A percentile compares a stretch with the other conserved stretches of the same genome.
These are phyloP conservation scores for Hericium alpestre DNA, from an alignment of 768 basidiomycete species.

Conservation along the genomic window DNA sequence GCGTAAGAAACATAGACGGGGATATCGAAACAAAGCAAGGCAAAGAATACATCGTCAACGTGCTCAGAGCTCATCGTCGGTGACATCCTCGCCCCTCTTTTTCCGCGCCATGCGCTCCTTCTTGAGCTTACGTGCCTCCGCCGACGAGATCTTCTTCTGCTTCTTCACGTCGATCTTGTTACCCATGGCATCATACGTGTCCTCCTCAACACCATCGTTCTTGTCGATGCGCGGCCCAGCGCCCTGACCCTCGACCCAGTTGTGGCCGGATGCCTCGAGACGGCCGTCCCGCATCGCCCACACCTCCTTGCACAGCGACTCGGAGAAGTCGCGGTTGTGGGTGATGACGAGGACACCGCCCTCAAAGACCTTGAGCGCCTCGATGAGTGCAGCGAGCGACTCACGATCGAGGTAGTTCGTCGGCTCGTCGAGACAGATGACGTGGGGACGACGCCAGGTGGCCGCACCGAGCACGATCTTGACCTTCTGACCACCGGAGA, in stretches of 20 bases:
- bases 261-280: conserved; percentile 94
- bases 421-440: conserved; percentile 95
- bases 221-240: conserved; percentile 92
- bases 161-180: conserved; percentile 89
- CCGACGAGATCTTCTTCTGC: conserved; percentile 73
- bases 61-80: conserved; percentile 39
- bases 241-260: conserved; percentile 99
- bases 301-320: conserved; percentile 94
- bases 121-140: conserved; percentile 86
- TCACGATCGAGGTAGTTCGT: conserved; percentile 99
- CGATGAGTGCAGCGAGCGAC: conserved; percentile 96
- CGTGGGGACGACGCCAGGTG: conserved; percentile 97
- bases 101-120: conserved; percentile 90
- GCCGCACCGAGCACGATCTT: conserved; percentile 98
- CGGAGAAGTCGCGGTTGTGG: conserved; percentile 98
- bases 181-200: conserved; percentile 92
- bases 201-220: conserved; percentile 84
- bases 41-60: neutral
- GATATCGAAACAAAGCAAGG: neutral
- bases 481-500: conserved; percentile 98
- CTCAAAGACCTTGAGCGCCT: conserved; percentile 94
- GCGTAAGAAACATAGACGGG: neutral
- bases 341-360: conserved; percentile 98
- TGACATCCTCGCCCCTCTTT: conserved; percentile 73
- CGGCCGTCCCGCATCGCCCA: conserved; percentile 99